phyloP scores from a whole-genome alignment of 1,284 basidiomycete genomes.

The Papiliotrema laurentii region DNA sequence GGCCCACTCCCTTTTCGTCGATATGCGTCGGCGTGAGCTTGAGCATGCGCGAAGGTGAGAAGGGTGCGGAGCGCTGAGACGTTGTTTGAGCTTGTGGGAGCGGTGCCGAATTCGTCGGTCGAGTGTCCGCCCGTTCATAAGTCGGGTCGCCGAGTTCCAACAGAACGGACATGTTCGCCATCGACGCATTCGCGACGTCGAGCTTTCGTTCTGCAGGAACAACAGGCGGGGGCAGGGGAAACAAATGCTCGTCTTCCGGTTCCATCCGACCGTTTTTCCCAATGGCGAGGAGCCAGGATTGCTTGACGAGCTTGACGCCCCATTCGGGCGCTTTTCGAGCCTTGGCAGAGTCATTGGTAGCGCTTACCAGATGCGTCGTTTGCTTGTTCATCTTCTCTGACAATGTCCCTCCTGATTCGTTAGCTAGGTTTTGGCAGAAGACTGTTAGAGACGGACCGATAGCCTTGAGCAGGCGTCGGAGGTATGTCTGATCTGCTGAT shows the following conservation, averaged over 20 bases:
- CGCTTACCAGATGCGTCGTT: slow-evolving; percentile 38
- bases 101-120: no score
- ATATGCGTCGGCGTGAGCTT: slow-evolving; percentile 36
- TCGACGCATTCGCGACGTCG: slow-evolving; percentile 1
- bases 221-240: not conserved
- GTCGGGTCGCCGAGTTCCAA: slow-evolving; percentile 8
- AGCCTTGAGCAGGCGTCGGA: slow-evolving; percentile 32
- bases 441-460: slow-evolving; percentile 23
- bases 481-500: slow-evolving; percentile 28
- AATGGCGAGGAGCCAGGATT: slow-evolving; percentile 38
- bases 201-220: not conserved
- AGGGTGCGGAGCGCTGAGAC: not conserved
- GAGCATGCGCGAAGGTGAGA: slow-evolving; percentile 19
- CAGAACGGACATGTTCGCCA: slow-evolving; percentile 14
- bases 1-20: slow-evolving; percentile 10
- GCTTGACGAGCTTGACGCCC: slow-evolving; percentile 32
- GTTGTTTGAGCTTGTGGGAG: no score
- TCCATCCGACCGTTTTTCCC: slow-evolving; percentile 26
- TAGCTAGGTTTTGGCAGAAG: not conserved
- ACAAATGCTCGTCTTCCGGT: slow-evolving; percentile 15
- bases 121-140: slow-evolving; percentile 2
- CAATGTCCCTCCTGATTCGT: slow-evolving; percentile 21
- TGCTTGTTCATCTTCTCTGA: slow-evolving; percentile 30
- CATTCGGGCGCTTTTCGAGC: slow-evolving; percentile 34
- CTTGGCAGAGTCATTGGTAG: slow-evolving; percentile 25